Conservation (phyloP, 2,329 filamentous ascomycete species). For the Sporothrix schenckii region DNA sequence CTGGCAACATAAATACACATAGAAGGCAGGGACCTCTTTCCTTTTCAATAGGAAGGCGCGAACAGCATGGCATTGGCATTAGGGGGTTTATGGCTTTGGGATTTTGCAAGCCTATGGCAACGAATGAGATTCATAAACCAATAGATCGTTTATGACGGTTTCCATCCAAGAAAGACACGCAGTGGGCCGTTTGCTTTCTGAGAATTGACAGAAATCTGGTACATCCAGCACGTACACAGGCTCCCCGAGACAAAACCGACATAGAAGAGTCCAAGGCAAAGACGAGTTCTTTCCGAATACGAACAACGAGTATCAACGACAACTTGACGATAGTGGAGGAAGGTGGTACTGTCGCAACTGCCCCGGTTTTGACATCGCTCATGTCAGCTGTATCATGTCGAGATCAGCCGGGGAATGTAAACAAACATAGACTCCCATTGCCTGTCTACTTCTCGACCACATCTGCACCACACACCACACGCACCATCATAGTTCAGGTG, state of each 20-base stretch:
- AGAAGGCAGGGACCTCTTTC: neutral
- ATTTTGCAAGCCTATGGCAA: neutral
- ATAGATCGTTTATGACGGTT: constrained; percentile 5
- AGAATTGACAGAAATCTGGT: neutral
- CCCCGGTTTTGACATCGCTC: neutral
- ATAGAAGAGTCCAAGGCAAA: neutral
- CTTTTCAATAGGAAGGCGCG: neutral
- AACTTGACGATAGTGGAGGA: neutral
- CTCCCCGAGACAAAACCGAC: constrained; percentile 11
- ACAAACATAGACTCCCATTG: neutral
- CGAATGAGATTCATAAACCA: neutral
- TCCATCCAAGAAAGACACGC: neutral
- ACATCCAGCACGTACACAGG: neutral
- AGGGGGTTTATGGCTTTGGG: neutral
- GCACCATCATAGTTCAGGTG: neutral
- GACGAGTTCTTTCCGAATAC: neutral
- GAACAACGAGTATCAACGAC: neutral
- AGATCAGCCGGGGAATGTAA: neutral
- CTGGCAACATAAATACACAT: neutral
- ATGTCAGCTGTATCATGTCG: neutral
- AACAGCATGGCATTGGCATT: neutral
- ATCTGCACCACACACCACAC: neutral
- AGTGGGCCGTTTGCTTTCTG: neutral
- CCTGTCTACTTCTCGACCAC: neutral
- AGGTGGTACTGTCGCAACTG: neutral